A percentile compares a stretch with the other conserved stretches of the same genome.
phyloP scores from a whole-genome alignment of 257 asterid genomes.

The Cinchona pubescens region DNA sequence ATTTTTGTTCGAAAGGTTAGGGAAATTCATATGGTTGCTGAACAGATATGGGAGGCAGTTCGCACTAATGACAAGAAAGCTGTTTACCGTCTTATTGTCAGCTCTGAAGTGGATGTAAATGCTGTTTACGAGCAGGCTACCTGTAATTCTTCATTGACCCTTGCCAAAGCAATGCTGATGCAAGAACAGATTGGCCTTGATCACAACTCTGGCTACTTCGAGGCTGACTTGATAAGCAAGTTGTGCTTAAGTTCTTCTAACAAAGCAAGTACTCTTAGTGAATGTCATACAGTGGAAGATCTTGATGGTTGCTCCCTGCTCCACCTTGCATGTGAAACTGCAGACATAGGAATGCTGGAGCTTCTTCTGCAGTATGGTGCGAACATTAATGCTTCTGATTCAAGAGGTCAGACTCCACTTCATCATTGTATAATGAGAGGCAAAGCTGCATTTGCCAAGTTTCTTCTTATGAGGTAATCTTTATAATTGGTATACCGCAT shows the following conservation, averaged over 20 bases:
- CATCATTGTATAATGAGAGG: slow-evolving; percentile 69
- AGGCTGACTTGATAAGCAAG: slow-evolving; percentile 29
- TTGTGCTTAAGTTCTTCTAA: slow-evolving; percentile 32
- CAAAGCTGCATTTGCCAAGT: slow-evolving; percentile 63
- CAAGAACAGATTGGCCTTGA: slow-evolving; percentile 62
- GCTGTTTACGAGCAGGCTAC: slow-evolving; percentile 45
- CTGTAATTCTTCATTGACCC: slow-evolving; percentile 66
- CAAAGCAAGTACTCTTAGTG: slow-evolving; percentile 47
- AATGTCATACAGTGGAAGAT: slow-evolving; percentile 34
- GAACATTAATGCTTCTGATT: slow-evolving; percentile 69
- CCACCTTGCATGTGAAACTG: slow-evolving; percentile 90
- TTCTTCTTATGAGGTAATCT: slow-evolving; percentile 75
- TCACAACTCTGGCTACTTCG: slow-evolving; percentile 46
- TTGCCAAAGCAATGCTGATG: slow-evolving; percentile 83
- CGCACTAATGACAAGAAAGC: slow-evolving; percentile 78
- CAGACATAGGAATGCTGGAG: slow-evolving; percentile 94
- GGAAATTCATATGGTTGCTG: slow-evolving; percentile 56
- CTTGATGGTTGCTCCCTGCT: slow-evolving; percentile 72
- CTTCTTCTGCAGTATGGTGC: slow-evolving; percentile 95
- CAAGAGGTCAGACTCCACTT: slow-evolving; percentile 68
- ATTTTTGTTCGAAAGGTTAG: slow-evolving; percentile 65
- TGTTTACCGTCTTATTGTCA: slow-evolving; percentile 69
- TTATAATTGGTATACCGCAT: neutral
- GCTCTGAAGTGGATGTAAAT: slow-evolving; percentile 72
- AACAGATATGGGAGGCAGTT: slow-evolving; percentile 88